Percentiles rank a stretch among this genome's conserved stretches.
phyloP scores from a whole-genome alignment of 768 basidiomycete species.

The Amyloporia xantha region DNA sequence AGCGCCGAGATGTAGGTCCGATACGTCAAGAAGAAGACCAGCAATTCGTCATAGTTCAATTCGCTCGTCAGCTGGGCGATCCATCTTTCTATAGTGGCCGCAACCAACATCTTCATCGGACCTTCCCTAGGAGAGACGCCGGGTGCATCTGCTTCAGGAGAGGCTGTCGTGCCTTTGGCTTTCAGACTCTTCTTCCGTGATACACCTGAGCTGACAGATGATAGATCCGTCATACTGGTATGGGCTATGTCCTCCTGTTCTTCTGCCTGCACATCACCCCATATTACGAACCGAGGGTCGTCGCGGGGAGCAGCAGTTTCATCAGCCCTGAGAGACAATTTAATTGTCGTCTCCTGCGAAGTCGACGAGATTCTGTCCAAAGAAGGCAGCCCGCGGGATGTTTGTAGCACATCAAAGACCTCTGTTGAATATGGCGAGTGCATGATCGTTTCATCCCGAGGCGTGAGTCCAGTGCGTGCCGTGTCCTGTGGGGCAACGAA shows the following conservation, averaged over 20 bases:
- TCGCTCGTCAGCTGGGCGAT: slow-evolving; percentile 86
- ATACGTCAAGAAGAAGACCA: slow-evolving; percentile 90
- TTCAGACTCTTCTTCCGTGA: slow-evolving; percentile 32
- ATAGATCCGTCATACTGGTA: slow-evolving; percentile 31
- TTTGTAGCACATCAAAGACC: slow-evolving; percentile 78
- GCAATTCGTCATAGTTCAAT: slow-evolving; percentile 78
- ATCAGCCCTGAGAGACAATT: slow-evolving; percentile 59
- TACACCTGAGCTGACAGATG: slow-evolving; percentile 29
- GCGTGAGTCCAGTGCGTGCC: slow-evolving; percentile 21
- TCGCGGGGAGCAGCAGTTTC: slow-evolving; percentile 71
- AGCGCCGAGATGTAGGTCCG: slow-evolving; percentile 75
- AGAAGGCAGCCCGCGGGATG: slow-evolving; percentile 68
- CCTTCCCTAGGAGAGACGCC: slow-evolving; percentile 18
- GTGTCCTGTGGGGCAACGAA: slow-evolving; percentile 7
- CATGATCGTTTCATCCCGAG: slow-evolving; percentile 43
- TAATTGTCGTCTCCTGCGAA: slow-evolving; percentile 55
- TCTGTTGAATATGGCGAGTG: slow-evolving; percentile 65
- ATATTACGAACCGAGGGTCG: slow-evolving; percentile 88
- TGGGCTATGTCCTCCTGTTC: slow-evolving; percentile 31
- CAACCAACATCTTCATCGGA: slow-evolving; percentile 56
- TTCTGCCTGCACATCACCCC: slow-evolving; percentile 54
- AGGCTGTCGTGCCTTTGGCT: slow-evolving; percentile 12
- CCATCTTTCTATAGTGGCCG: slow-evolving; percentile 91
- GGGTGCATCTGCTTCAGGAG: not conserved
- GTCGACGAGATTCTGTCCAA: slow-evolving; percentile 59